Evolutionary conservation across 768 basidiomycete genomes (phyloP), one percentile per base, ranked within the genome.

Genomic region (Kwoniella botswanensis): DNA sequence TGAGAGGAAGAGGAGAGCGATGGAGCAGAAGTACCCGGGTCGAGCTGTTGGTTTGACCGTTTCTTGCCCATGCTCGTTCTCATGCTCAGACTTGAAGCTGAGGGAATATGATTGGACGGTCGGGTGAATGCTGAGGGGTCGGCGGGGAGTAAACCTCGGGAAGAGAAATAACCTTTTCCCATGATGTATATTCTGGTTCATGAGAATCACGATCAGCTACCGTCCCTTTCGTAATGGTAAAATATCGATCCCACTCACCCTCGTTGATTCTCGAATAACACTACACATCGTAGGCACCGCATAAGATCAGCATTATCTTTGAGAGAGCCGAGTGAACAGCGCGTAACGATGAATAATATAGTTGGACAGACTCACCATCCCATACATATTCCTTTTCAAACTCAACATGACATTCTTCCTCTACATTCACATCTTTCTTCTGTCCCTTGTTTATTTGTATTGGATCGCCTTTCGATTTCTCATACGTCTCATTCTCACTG

Each of bases 181-280:
- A 77, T 58, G 29, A 79, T 58, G 63, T 74, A 75, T 50, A 81
- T 77, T 0, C 77, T 75, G 63, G 11, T 41, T 5, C 2, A 65
- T 10, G 9, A 46, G n/a, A 43, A 53, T 6, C 10, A 50, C 7
- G 35, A 35, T 35, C 35, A 35, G 35, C 35, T 4, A 35, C 35
- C 35, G 6, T 6, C 35, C 35, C 35, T 35, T 35, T 35, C 35
- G 35, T 35, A 9, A 35, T 35, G 35, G 35, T 35, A 35, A 35
- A 7, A 52, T 22, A 35, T 13, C 5, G 10, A 12, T 13, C 13
- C 15, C 22, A 61, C 71, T 66, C 29, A 75, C 74, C 79, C 79
- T 71, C 79, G 61, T 63, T 81, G 79, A 50, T 81, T 81, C 68
- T 81, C 79, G 42, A 79, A 81, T 42, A 81, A 66, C 2, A 81